phyloP scores from a whole-genome alignment of 2,329 filamentous ascomycete species.

The Thelonectria rubi region DNA sequence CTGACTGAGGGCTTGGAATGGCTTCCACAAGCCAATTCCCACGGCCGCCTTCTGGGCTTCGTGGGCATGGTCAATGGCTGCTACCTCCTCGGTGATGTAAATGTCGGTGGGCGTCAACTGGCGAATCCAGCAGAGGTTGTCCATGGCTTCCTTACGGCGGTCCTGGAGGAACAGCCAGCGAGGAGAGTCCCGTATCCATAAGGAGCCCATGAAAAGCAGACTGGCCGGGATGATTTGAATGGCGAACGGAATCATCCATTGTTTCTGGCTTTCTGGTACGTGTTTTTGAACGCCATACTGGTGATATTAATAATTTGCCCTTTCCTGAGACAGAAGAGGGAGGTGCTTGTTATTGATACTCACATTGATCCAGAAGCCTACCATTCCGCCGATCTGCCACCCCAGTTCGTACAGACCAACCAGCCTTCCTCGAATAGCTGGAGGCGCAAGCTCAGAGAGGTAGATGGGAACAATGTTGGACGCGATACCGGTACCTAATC shows the following conservation, averaged over 20 bases:
- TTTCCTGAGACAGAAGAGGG: neutral
- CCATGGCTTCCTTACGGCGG: constrained; percentile 59
- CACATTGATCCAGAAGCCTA: constrained; percentile 61
- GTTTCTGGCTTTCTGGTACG: constrained; percentile 29
- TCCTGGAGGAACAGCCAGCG: constrained; percentile 67
- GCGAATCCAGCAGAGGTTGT: constrained; percentile 65
- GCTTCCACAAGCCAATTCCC: constrained; percentile 53
- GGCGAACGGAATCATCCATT: constrained; percentile 61
- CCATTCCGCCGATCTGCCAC: constrained; percentile 61
- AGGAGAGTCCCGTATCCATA: constrained; percentile 64
- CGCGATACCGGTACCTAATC: constrained; percentile 52
- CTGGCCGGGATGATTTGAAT: constrained; percentile 65
- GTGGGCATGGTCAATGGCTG: constrained; percentile 32
- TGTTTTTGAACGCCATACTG: constrained; percentile 36
- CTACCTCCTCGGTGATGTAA: constrained; percentile 45
- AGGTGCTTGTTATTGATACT: constrained; percentile 20
- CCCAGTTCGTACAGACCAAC: constrained; percentile 64
- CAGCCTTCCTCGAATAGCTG: constrained; percentile 62
- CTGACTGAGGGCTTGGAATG: constrained; percentile 31
- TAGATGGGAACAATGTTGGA: constrained; percentile 58
- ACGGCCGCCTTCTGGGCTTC: constrained; percentile 70
- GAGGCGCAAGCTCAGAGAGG: constrained; percentile 57
- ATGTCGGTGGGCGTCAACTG: constrained; percentile 57
- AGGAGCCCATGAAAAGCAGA: constrained; percentile 57
- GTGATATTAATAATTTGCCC: neutral